Evolutionary conservation across 805 yeast genomes (phyloP), one percentile per base, ranked within the genome.

Genomic region (Candida sphagnicola): DNA sequence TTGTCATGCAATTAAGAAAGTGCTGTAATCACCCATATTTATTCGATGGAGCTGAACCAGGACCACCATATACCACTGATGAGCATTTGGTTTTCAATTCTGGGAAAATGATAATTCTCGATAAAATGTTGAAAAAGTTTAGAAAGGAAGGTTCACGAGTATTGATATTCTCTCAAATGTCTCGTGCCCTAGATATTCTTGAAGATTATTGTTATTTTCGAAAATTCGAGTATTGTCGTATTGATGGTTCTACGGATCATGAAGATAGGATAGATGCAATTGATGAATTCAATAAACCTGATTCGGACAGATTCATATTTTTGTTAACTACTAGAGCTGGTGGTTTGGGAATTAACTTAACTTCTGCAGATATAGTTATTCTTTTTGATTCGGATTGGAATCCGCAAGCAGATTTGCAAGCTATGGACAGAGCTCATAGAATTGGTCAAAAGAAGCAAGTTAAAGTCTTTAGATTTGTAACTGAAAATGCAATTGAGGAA

Each of bases 1-100:
- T 91, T 51, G 98, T 91, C 11, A 91, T 91, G 98, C 98, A 91
- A 62, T 70, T 91, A 47, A 75, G 98, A 53, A 91, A 91, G 60
- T 91, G 98, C 60, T 91, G 98, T 59, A 91, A 93, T 57, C 99
- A 93, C 62, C 98, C 98, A 0, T 91, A 93, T 60, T 66, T 91
- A 39, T 93, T 93, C 54, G 98, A 91, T 58, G 98, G 99, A n/a
- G 99, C 98, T 1, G 98, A 90, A 61, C 98, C 97, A 0, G 98
- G 98, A 8, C 98, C 98, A 1, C 98, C 98, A 1, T 91, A 73
- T 54, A 91, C 97, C 1, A 91, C 95, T 1, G 97, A 89, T 60
- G 97, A 90, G 59, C 98, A 91, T 62, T 71, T 91, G 46, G 82
- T 90, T n/a, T 81, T 52, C 66, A 91, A 91, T 57, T 75, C 95